Evolutionary conservation across 805 yeast genomes (phyloP).

Genomic region (Monosporozyma aerobia): DNA sequence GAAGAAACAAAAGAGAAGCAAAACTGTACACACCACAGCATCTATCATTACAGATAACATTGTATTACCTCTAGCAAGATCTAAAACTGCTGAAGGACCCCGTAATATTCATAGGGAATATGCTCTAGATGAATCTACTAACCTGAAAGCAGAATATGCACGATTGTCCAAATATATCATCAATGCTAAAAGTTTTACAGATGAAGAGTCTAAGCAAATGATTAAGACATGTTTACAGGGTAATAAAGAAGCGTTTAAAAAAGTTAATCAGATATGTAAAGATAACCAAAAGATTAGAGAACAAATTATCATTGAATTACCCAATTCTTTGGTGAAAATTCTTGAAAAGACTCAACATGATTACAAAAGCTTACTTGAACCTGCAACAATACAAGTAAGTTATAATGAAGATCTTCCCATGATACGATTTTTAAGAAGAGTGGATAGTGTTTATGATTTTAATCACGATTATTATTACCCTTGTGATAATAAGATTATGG

Average conservation of each 20-base stretch:
- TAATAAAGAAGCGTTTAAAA: conserved; percentile 18
- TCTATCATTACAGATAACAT: not conserved
- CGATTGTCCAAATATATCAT: conserved; percentile 15
- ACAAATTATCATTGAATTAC: conserved; percentile 41
- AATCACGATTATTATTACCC: conserved; percentile 49
- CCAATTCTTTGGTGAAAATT: conserved; percentile 23
- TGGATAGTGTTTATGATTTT: conserved; percentile 40
- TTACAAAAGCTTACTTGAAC: conserved; percentile 12
- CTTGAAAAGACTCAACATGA: conserved; percentile 25
- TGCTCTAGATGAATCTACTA: not conserved
- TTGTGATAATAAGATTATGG: conserved; percentile 30
- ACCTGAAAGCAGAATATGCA: not conserved
- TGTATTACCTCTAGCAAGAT: conserved; percentile 1
- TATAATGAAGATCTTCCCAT: conserved; percentile 31
- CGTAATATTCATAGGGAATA: not conserved
- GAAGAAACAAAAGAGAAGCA: not conserved
- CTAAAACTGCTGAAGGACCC: conserved; percentile 2
- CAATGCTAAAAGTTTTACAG: conserved; percentile 14
- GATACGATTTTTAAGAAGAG: conserved; percentile 44
- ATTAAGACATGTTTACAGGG: conserved; percentile 1
- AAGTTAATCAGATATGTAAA: conserved; percentile 33
- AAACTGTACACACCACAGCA: not conserved
- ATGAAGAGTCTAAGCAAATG: conserved; percentile 15
- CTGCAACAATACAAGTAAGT: conserved; percentile 19
- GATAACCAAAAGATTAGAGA: conserved; percentile 42